A percentile compares a stretch with the other conserved stretches of the same genome.
These are phyloP conservation scores for Globisporangium mamillatum DNA, from an alignment of 352 stramenopile genomes.

Conservation along the genomic window DNA sequence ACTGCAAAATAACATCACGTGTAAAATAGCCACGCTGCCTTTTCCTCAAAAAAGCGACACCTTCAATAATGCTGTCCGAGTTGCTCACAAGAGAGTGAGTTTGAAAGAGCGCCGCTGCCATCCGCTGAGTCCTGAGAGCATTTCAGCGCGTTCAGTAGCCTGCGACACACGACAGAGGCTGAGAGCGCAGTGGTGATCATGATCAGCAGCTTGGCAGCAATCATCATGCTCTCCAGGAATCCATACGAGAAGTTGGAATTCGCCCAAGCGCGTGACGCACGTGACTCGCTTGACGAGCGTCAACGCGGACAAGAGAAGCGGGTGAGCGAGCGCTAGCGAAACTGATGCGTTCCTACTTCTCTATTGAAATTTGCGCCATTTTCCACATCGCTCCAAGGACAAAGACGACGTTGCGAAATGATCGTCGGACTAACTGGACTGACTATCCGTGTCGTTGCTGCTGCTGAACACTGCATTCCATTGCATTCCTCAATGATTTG, in stretches of 20 bases:
- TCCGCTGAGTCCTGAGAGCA: not conserved
- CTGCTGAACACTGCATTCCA: not conserved
- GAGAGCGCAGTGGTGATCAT: not conserved
- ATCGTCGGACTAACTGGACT: not conserved
- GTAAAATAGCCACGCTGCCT: not conserved
- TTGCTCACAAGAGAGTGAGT: not conserved
- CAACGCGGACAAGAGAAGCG: not conserved
- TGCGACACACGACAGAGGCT: not conserved
- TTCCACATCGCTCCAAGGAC: not conserved
- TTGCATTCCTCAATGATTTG: not conserved
- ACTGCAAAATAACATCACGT: too few relatives aligned
- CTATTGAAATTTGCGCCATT: not conserved
- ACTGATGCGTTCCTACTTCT: not conserved
- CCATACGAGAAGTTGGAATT: not conserved
- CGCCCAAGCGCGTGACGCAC: not conserved
- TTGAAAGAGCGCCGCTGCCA: not conserved
- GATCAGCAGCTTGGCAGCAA: not conserved
- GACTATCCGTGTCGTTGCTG: not conserved
- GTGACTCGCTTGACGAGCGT: not conserved
- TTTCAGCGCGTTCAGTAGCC: not conserved
- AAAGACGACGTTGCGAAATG: not conserved
- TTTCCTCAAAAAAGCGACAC: not conserved
- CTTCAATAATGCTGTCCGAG: not conserved
- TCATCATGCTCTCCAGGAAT: not conserved
- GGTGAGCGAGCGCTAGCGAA: not conserved